Evolutionary conservation across 73 alveolate species (phyloP).

Genomic region (Stentor roeselii): DNA sequence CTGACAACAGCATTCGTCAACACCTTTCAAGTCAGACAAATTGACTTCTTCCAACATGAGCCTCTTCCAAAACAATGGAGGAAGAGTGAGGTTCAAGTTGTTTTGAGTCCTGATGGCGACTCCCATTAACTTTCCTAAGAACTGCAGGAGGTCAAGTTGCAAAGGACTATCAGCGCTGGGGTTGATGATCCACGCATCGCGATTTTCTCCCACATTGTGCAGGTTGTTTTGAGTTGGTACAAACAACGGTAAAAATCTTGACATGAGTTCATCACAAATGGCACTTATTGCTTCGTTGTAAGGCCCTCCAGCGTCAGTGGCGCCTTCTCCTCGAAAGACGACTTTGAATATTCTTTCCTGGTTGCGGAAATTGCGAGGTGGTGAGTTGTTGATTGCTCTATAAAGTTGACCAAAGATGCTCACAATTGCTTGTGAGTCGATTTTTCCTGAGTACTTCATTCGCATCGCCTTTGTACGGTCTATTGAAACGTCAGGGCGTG

Average conservation of each 20-base stretch:
- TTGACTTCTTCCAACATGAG: slow-evolving; percentile 72
- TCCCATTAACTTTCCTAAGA: slow-evolving; percentile 87
- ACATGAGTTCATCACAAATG: slow-evolving; percentile 74
- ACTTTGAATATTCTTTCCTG: slow-evolving; percentile 49
- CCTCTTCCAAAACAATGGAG: slow-evolving; percentile 83
- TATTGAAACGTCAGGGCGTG: slow-evolving; percentile 8
- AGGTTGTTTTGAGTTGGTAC: slow-evolving; percentile 87
- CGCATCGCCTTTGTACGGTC: slow-evolving; percentile 59
- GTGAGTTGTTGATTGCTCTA: slow-evolving; percentile 13
- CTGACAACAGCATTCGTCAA: slow-evolving; percentile 77
- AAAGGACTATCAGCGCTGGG: slow-evolving; percentile 84
- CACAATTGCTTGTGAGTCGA: slow-evolving; percentile 58
- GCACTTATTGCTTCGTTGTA: slow-evolving; percentile 82
- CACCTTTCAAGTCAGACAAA: slow-evolving; percentile 68
- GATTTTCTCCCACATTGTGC: slow-evolving; percentile 78
- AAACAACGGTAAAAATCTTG: slow-evolving; percentile 72
- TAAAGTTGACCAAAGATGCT: slow-evolving; percentile 62
- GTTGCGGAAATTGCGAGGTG: slow-evolving; percentile 24
- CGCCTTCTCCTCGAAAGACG: slow-evolving; percentile 81
- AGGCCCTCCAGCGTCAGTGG: slow-evolving; percentile 94
- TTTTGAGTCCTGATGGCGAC: slow-evolving; percentile 77
- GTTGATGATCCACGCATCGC: slow-evolving; percentile 84
- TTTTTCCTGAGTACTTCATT: slow-evolving; percentile 49
- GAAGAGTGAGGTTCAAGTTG: slow-evolving; percentile 61
- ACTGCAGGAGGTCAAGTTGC: slow-evolving; percentile 73